phyloP scores from a whole-genome alignment of 2,329 filamentous ascomycete genomes.

The Phaeosphaeriaceae sp. region DNA sequence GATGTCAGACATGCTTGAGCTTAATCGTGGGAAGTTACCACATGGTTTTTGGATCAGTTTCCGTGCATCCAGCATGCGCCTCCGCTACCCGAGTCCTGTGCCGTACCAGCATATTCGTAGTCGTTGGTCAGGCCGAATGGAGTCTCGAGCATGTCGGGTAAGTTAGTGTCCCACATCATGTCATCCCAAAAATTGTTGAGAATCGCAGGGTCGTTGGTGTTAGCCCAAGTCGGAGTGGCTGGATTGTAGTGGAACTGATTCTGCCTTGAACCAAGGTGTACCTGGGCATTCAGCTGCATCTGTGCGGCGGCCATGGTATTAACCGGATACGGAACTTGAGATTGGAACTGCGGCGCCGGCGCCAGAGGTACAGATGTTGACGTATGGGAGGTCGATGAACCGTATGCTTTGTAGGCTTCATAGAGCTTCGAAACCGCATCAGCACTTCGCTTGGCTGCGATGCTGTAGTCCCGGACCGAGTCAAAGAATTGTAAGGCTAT shows the following conservation, averaged over 20 bases:
- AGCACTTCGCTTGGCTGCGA: slow-evolving; percentile 52
- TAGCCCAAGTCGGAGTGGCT: slow-evolving; percentile 33
- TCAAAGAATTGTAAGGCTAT: slow-evolving; percentile 52
- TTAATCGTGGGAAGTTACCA: not conserved
- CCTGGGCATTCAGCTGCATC: slow-evolving; percentile 21
- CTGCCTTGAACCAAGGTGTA: slow-evolving; percentile 10
- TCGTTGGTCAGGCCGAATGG: slow-evolving; percentile 44
- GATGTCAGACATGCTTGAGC: not conserved
- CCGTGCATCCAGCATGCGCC: slow-evolving; percentile 47
- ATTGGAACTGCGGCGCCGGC: slow-evolving; percentile 17
- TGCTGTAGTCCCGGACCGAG: slow-evolving; percentile 52
- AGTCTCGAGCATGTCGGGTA: slow-evolving; percentile 47
- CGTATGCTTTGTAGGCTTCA: slow-evolving; percentile 47
- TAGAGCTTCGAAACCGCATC: slow-evolving; percentile 52
- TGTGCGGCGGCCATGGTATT: slow-evolving; percentile 16
- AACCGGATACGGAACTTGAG: slow-evolving; percentile 18
- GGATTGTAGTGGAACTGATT: slow-evolving; percentile 37
- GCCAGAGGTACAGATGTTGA: slow-evolving; percentile 22
- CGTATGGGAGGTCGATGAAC: slow-evolving; percentile 18
- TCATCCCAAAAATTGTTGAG: slow-evolving; percentile 50
- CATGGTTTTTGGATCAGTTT: slow-evolving; percentile 24
- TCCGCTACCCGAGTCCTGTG: slow-evolving; percentile 40
- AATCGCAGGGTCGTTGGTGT: slow-evolving; percentile 33
- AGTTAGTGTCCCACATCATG: slow-evolving; percentile 51
- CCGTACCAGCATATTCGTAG: slow-evolving; percentile 42